Base-by-base conservation (phyloP, 176 grass and related monocot species). In the Phragmites australis region DNA sequence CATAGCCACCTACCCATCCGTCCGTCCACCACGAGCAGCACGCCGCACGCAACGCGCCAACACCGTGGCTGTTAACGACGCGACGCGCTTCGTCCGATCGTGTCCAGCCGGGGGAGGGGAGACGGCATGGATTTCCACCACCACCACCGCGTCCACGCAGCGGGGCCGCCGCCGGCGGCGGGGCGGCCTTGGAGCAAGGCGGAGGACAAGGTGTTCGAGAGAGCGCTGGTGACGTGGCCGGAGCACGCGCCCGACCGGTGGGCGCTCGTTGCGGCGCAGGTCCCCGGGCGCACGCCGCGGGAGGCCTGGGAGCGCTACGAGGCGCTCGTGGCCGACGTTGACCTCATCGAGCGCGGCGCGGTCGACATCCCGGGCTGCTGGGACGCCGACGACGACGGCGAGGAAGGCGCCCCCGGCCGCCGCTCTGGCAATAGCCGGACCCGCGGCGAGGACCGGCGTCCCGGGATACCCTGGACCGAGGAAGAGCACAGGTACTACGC, bases 171-270 rank as follows among this genome's bases (percentile, higher is more conserved):
- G 22, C 1, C 9, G 25, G 12, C 15, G 65, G 46, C 39, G 39
- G 42, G 39, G 21, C 32, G 53, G 68, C 83, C 74, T 39, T 99
- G 97, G 97, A 90, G 75, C 62, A 87, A 85, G 85, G 53, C 39
- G 37, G 97, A 99, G 84, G 93, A 99, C 88, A 99, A 99, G 89
- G 34, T 69, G 80, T 96, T 99, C 86, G 97, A 99, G 87, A 85
- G 56, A 30, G 93, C 93, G 72, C 77, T 99, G 71, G 82, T 93
- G 65, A 0, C 54, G 45, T 93, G 70, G 62, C 93, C 93, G 47
- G 93, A 99, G 47, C 23, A 79, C 18, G 74, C 51, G 29, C 87
- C 82, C n/a, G 54, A 93, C 48, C 84, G 97, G 25, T 96, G 97
- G 97, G 52, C 18, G 22, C 55, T 71, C 68, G 87, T 99, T 10